phyloP scores from a whole-genome alignment of 2,329 filamentous ascomycete genomes.

The Niveomyces coronatus region DNA sequence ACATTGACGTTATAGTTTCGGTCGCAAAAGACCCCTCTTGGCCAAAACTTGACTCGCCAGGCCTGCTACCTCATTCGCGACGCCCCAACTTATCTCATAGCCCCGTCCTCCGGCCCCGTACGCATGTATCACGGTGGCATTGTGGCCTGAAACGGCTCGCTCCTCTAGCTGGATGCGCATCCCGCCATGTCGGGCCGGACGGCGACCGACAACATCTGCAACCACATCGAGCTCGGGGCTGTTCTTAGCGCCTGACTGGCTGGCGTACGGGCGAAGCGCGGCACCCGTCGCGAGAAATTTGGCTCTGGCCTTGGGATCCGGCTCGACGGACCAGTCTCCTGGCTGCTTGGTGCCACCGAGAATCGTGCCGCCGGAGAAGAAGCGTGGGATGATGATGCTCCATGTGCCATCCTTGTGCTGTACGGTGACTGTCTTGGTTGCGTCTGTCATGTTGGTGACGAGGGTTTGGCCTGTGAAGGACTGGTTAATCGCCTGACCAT shows the following conservation, averaged over 20 bases:
- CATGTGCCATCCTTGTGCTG: slow-evolving; percentile 53
- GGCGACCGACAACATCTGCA: slow-evolving; percentile 33
- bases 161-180: slow-evolving; percentile 19
- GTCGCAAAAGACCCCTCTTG: neutral
- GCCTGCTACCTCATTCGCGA: slow-evolving; percentile 38
- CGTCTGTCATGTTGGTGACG: slow-evolving; percentile 27
- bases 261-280: slow-evolving; percentile 19
- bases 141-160: neutral
- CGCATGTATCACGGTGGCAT: slow-evolving; percentile 32
- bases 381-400: slow-evolving; percentile 52
- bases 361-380: slow-evolving; percentile 50
- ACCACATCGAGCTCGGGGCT: slow-evolving; percentile 23
- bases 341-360: slow-evolving; percentile 56
- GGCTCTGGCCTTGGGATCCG: slow-evolving; percentile 35
- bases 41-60: neutral
- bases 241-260: slow-evolving; percentile 6
- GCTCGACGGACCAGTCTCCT: slow-evolving; percentile 40
- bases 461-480: slow-evolving; percentile 23
- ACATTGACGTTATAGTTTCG: slow-evolving; percentile 5
- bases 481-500: too few relatives aligned
- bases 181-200: slow-evolving; percentile 33
- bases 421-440: slow-evolving; percentile 38
- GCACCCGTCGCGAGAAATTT: slow-evolving; percentile 31
- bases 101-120: slow-evolving; percentile 53
- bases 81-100: slow-evolving; percentile 50